These are phyloP conservation scores for Magnolia changhungtana DNA, from an alignment of 164 flowering plant species.

Conservation along the genomic window DNA sequence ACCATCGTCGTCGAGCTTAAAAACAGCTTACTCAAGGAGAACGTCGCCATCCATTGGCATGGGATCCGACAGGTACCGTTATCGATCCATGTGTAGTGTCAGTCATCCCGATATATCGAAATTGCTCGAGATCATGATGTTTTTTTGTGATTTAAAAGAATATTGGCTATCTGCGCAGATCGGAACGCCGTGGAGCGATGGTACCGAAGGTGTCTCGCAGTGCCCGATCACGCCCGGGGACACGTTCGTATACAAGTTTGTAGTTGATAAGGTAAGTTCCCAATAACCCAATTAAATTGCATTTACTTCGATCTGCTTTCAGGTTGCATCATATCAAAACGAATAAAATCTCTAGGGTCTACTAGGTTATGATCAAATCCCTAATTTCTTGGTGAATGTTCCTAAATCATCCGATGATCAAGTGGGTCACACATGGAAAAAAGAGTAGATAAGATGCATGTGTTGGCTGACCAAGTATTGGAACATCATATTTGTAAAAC, in stretches of 20 bases:
- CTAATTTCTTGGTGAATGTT: too few species aligned
- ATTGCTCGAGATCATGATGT: not conserved
- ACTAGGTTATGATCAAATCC: too few species aligned
- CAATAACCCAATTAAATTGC: not conserved
- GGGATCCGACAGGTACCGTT: constrained; percentile 81
- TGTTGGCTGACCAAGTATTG: too few species aligned
- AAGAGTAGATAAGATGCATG: too few species aligned
- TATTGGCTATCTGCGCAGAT: constrained; percentile 29
- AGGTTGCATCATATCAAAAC: too few species aligned
- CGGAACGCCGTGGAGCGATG: constrained; percentile 90
- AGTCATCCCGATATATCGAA: too few species aligned
- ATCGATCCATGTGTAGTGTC: not conserved
- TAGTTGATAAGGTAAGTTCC: constrained; percentile 74
- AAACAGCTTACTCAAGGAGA: constrained; percentile 69
- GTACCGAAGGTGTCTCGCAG: constrained; percentile 88
- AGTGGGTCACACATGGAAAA: too few species aligned
- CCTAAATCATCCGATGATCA: too few species aligned
- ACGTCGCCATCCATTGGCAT: constrained; percentile 93
- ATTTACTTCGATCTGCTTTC: not conserved
- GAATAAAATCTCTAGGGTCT: too few species aligned
- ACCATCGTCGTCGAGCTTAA: constrained; percentile 73
- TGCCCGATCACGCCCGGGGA: constrained; percentile 80
- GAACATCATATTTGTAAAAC: too few species aligned
- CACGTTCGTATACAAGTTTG: constrained; percentile 62
- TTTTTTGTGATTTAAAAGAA: not conserved